Base-by-base conservation (phyloP, 495 filamentous ascomycete genomes). In the Bathelium albidoporum region DNA sequence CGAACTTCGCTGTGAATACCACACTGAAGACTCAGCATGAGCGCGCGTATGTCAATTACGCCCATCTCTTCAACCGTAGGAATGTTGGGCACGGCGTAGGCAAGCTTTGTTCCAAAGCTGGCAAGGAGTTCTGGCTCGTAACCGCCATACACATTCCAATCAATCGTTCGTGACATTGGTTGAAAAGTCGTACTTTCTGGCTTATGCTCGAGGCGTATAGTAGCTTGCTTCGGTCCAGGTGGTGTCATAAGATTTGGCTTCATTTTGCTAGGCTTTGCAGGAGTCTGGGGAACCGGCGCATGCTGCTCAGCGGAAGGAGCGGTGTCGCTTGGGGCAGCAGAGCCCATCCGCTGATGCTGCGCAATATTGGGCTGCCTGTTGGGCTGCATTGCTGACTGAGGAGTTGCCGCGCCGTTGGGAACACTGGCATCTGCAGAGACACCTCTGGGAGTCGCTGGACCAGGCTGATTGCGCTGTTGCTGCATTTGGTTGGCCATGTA, bases 11-110 rank as follows among this genome's bases (percentile, higher is more conserved):
- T 85, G 68, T 90, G 83, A 59, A 98, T 89, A 2, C 93, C 94
- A 63, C 88, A 95, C 65, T 95, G 90, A n/a, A 98, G 78, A 69
- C 90, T 89, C 81, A 90, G 89, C 1, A 85, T 95, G 44, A 98
- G 79, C n/a, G 93, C 90, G 66, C 90, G 88, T 31, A 97, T 86
- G 69, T 98, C 92, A 61, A 98, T 86, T 18, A 88, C 77, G 12
- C 94, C 94, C 32, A 97, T 77, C 67, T 98, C 93, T 2, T 78
- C 75, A n/a, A 89, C 81, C 0, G 76, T 73, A 2, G 94, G 94
- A 45, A 92, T 79, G 65, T 85, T 86, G 1, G 90, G 89, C 68
- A 84, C 88, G 66, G 81, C 75, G 64, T 76, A 45, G 14, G 64
- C 62, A 20, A 70, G 67, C 22, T 64, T 45, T 14, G 59, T 58